Evolutionary conservation across 2,329 filamentous ascomycete genomes (phyloP).

Genomic region (Mariannaea sp.): DNA sequence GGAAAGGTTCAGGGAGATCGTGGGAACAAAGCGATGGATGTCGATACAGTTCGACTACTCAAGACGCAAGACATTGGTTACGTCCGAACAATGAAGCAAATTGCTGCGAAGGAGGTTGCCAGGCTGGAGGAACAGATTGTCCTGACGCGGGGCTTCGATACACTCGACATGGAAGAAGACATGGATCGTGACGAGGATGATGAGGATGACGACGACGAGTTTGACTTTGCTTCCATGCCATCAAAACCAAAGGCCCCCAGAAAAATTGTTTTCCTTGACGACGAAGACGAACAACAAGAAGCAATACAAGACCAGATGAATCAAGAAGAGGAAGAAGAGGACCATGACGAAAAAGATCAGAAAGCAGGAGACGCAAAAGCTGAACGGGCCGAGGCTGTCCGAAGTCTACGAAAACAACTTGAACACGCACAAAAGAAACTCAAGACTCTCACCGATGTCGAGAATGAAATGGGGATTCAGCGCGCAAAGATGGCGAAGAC

Average conservation of each 20-base stretch:
- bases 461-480: constrained; percentile 62
- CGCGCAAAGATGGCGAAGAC: constrained; percentile 69
- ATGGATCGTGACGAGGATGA: constrained; percentile 23
- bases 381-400: constrained; percentile 49
- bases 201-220: constrained; percentile 41
- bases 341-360: constrained; percentile 22
- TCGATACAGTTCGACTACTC: constrained; percentile 64
- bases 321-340: constrained; percentile 40
- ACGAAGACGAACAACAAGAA: constrained; percentile 44
- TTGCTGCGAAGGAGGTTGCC: constrained; percentile 61
- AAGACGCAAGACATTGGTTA: constrained; percentile 74
- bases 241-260: constrained; percentile 43
- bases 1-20: constrained; percentile 63
- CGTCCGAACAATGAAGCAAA: constrained; percentile 64
- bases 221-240: constrained; percentile 36
- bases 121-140: constrained; percentile 59
- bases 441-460: constrained; percentile 58
- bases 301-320: constrained; percentile 38
- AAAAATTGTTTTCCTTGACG: constrained; percentile 59
- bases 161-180: constrained; percentile 43
- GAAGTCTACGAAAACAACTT: constrained; percentile 55
- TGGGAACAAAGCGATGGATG: constrained; percentile 58
- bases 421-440: constrained; percentile 59
- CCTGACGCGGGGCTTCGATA: constrained; percentile 47
- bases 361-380: constrained; percentile 41